phyloP scores from a whole-genome alignment of 2,329 filamentous ascomycete species.

The Stemphylium vesicarium region DNA sequence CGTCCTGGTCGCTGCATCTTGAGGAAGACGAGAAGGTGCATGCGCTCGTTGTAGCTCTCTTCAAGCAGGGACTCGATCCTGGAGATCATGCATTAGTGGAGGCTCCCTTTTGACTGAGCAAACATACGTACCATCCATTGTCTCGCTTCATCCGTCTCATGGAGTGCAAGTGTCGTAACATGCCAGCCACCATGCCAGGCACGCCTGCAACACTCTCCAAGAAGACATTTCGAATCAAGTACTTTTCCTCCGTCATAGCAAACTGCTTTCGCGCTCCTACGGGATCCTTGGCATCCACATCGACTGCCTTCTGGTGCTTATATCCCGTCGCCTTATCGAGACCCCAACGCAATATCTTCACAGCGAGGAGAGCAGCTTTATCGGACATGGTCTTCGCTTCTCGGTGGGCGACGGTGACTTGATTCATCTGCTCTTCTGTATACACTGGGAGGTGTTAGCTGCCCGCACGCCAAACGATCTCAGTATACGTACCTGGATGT shows the following conservation, averaged over 20 bases:
- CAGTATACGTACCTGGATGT: background rate
- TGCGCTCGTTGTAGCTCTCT: slow-evolving; percentile 90
- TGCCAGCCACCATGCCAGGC: slow-evolving; percentile 95
- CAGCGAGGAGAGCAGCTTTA: slow-evolving; percentile 75
- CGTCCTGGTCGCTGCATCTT: slow-evolving; percentile 85
- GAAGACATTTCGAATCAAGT: slow-evolving; percentile 89
- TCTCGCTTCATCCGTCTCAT: slow-evolving; percentile 86
- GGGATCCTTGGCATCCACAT: slow-evolving; percentile 46
- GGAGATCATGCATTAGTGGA: slow-evolving; percentile 12
- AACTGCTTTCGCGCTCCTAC: slow-evolving; percentile 67
- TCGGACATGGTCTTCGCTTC: slow-evolving; percentile 76
- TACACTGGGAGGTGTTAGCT: slow-evolving; percentile 58
- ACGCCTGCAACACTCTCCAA: slow-evolving; percentile 94
- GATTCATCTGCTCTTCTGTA: slow-evolving; percentile 78
- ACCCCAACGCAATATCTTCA: slow-evolving; percentile 76
- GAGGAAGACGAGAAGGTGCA: slow-evolving; percentile 92
- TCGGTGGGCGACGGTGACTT: slow-evolving; percentile 77
- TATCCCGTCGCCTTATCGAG: slow-evolving; percentile 85
- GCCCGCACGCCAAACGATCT: background rate
- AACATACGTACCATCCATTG: slow-evolving; percentile 74
- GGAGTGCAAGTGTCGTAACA: slow-evolving; percentile 86
- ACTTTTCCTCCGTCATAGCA: slow-evolving; percentile 81
- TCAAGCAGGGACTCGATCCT: slow-evolving; percentile 92
- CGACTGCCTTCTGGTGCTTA: slow-evolving; percentile 67
- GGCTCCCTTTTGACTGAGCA: background rate